Percentiles rank a stretch among this genome's conserved stretches.
Conservation (phyloP, 2,329 filamentous ascomycete species). For the Bipolaris bicolor region DNA sequence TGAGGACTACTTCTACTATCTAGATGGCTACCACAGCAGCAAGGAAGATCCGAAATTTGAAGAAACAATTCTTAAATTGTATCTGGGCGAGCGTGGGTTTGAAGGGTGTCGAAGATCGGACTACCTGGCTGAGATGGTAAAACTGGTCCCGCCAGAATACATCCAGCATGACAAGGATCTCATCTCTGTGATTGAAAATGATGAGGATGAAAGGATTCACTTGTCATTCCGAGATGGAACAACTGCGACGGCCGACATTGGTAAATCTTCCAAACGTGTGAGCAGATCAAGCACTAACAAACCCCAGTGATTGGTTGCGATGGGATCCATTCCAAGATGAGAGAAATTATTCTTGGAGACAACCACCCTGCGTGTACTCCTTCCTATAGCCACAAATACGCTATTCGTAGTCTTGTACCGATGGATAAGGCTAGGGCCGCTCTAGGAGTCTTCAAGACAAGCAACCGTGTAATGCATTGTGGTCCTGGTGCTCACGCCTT, state of each 20-base stretch:
- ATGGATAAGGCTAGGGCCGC: slow-evolving; percentile 46
- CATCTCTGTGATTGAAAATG: slow-evolving; percentile 2
- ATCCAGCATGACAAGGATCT: slow-evolving; percentile 19
- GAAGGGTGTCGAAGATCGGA: slow-evolving; percentile 20
- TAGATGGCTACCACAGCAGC: slow-evolving; percentile 3
- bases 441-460: slow-evolving; percentile 32
- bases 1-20: slow-evolving; percentile 1
- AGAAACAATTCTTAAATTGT: slow-evolving; percentile 18
- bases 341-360: slow-evolving; percentile 12
- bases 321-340: slow-evolving; percentile 49
- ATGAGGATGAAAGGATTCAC: slow-evolving; percentile 19
- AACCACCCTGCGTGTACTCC: slow-evolving; percentile 13
- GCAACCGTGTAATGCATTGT: slow-evolving; percentile 24
- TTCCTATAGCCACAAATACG: slow-evolving; percentile 24
- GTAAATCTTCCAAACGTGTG: neutral
- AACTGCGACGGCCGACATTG: slow-evolving; percentile 31
- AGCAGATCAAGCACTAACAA: neutral
- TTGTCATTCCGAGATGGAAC: slow-evolving; percentile 42
- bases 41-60: slow-evolving; percentile 10
- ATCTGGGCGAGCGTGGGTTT: slow-evolving; percentile 22
- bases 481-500: slow-evolving; percentile 22
- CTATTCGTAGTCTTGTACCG: slow-evolving; percentile 27
- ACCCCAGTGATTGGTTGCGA: slow-evolving; percentile 53
- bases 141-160: slow-evolving; percentile 9
- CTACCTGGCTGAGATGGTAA: slow-evolving; percentile 18